phyloP scores from a whole-genome alignment of 495 filamentous ascomycete species.

The Talaromyces liani region DNA sequence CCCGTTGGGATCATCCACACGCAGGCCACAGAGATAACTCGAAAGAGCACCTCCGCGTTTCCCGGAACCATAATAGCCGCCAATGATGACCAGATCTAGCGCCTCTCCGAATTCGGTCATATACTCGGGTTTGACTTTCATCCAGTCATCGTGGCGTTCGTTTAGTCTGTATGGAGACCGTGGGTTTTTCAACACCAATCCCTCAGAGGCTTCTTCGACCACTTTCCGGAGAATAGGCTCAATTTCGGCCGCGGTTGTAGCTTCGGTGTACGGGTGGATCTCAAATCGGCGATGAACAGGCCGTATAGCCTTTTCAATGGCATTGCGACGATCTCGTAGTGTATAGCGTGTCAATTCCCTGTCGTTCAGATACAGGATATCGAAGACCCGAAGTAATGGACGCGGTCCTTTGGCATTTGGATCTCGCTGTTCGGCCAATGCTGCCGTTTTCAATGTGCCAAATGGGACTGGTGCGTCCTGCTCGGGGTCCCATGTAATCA shows the following conservation, averaged over 20 bases:
- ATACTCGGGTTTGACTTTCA: slow-evolving; percentile 98
- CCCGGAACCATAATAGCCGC: slow-evolving; percentile 89
- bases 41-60: slow-evolving; percentile 74
- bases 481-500: slow-evolving; percentile 97
- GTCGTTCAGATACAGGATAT: slow-evolving; percentile 85
- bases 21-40: slow-evolving; percentile 81
- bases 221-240: slow-evolving; percentile 74
- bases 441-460: slow-evolving; percentile 89
- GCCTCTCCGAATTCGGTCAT: slow-evolving; percentile 96
- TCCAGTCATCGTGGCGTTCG: slow-evolving; percentile 93
- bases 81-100: slow-evolving; percentile 80
- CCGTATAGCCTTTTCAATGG: slow-evolving; percentile 58
- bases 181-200: slow-evolving; percentile 91
- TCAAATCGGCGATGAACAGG: slow-evolving; percentile 70
- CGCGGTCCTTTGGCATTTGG: slow-evolving; percentile 63
- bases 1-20: slow-evolving; percentile 55
- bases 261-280: slow-evolving; percentile 66
- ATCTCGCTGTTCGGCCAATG: slow-evolving; percentile 72
- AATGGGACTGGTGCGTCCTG: slow-evolving; percentile 80
- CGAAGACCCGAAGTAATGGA: slow-evolving; percentile 83
- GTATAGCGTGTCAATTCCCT: slow-evolving; percentile 71
- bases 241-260: slow-evolving; percentile 59
- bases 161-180: slow-evolving; percentile 79
- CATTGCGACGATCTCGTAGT: slow-evolving; percentile 71
- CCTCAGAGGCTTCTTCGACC: slow-evolving; percentile 82